Conservation (phyloP, 306 rosid species). For the Vigna trinervia region DNA sequence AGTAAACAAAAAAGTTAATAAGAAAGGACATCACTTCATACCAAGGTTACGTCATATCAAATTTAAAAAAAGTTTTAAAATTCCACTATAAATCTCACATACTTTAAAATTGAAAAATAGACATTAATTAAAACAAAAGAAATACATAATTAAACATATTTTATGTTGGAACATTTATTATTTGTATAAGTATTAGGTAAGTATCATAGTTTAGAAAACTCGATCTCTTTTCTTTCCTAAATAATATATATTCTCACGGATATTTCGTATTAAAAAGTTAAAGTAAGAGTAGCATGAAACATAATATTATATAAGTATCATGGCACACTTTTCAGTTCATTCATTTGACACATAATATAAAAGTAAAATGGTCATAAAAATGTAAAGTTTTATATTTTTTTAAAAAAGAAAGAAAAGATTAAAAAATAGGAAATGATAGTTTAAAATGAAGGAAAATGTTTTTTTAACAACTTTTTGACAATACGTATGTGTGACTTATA, state of each 20-base stretch:
- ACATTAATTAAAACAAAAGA: not conserved
- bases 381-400: no score
- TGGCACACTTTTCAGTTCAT: no score
- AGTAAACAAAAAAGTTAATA: not conserved
- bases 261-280: not conserved
- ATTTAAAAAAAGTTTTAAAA: not conserved
- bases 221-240: not conserved
- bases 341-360: no score
- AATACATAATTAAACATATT: not conserved
- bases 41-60: slow-evolving; percentile 1
- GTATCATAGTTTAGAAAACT: not conserved
- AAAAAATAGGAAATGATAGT: no score
- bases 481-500: no score
- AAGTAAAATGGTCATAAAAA: no score
- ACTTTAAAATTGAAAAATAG: not conserved
- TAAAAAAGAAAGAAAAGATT: no score
- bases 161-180: not conserved
- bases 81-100: not conserved
- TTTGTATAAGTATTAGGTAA: not conserved
- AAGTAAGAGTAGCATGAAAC: no score
- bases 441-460: no score
- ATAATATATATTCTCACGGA: not conserved
- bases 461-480: no score
- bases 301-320: no score
- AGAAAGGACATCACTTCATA: not conserved